Evolutionary conservation across 495 filamentous ascomycete species (phyloP).

Genomic region (Astrocystis sublimbata): DNA sequence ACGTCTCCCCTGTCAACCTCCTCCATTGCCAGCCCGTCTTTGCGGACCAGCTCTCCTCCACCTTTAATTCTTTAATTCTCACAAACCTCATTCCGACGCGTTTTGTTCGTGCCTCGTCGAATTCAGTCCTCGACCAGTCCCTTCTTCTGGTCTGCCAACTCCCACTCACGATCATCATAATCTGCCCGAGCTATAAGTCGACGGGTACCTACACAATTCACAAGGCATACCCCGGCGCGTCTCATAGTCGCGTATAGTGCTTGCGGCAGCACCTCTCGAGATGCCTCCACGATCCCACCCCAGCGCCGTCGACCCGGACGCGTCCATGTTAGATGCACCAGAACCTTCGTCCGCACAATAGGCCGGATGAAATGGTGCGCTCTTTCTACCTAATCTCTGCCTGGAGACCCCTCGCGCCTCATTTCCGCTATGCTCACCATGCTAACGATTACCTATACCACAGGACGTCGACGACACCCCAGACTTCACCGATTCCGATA

Average conservation of each 20-base stretch:
- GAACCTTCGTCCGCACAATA: constrained; percentile 43
- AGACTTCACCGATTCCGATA: constrained; percentile 88
- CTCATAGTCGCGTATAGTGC: constrained; percentile 41
- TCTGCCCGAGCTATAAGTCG: not conserved
- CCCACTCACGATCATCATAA: not conserved
- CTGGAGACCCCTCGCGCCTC: not conserved
- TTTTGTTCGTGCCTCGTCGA: constrained; percentile 6
- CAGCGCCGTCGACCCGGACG: constrained; percentile 53
- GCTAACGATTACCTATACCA: constrained; percentile 6
- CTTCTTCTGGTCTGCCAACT: not conserved
- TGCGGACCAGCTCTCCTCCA: constrained; percentile 13
- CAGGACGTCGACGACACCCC: constrained; percentile 78
- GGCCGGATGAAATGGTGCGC: constrained; percentile 51
- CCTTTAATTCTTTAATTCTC: constrained; percentile 19
- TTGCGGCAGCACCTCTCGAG: constrained; percentile 24
- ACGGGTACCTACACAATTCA: not conserved
- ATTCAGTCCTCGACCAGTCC: not conserved
- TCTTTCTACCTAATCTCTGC: too few species aligned
- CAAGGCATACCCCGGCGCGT: constrained; percentile 27
- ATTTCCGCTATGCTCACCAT: not conserved
- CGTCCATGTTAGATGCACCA: constrained; percentile 63
- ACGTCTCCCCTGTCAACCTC: not conserved
- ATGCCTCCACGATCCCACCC: constrained; percentile 62
- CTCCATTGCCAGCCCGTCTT: constrained; percentile 14
- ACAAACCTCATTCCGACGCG: constrained; percentile 22